phyloP scores from a whole-genome alignment of 495 filamentous ascomycete genomes.

The Chaetomium tenue region DNA sequence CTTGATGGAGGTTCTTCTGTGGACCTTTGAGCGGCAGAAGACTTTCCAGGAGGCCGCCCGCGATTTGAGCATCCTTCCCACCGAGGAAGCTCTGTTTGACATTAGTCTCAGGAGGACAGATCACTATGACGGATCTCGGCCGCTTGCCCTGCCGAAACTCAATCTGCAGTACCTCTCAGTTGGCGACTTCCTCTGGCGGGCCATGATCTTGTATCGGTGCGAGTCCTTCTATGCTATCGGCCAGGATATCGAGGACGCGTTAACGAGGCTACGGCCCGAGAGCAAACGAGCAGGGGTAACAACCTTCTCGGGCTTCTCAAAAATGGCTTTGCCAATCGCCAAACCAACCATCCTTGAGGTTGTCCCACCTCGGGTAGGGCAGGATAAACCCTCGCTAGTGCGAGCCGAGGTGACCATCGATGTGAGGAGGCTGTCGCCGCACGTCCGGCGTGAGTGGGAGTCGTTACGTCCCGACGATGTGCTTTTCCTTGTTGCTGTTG shows the following conservation, averaged over 20 bases:
- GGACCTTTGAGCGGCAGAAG: slow-evolving; percentile 70
- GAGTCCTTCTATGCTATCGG: slow-evolving; percentile 95
- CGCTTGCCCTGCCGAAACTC: slow-evolving; percentile 88
- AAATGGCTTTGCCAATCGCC: slow-evolving; percentile 83
- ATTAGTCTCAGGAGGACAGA: slow-evolving; percentile 79
- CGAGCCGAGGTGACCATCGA: slow-evolving; percentile 88
- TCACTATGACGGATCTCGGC: slow-evolving; percentile 81
- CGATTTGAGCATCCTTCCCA: slow-evolving; percentile 73
- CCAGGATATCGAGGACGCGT: slow-evolving; percentile 77
- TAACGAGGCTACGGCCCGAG: slow-evolving; percentile 77
- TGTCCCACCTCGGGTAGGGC: slow-evolving; percentile 78
- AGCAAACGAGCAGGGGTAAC: slow-evolving; percentile 59
- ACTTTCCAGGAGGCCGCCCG: slow-evolving; percentile 79
- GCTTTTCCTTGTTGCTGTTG: slow-evolving; percentile 78
- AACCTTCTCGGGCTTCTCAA: slow-evolving; percentile 80
- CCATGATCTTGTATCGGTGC: slow-evolving; percentile 81
- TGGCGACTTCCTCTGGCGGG: slow-evolving; percentile 93
- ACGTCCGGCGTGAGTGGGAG: slow-evolving; percentile 86
- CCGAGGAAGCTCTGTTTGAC: slow-evolving; percentile 83
- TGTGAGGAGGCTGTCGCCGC: slow-evolving; percentile 69
- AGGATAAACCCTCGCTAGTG: slow-evolving; percentile 78
- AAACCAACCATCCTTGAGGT: slow-evolving; percentile 88
- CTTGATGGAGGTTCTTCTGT: slow-evolving; percentile 73
- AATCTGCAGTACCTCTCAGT: slow-evolving; percentile 95
- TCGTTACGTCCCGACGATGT: slow-evolving; percentile 83